Evolutionary conservation across 176 grass and related monocot genomes (phyloP).

Genomic region (Ananas comosus): DNA sequence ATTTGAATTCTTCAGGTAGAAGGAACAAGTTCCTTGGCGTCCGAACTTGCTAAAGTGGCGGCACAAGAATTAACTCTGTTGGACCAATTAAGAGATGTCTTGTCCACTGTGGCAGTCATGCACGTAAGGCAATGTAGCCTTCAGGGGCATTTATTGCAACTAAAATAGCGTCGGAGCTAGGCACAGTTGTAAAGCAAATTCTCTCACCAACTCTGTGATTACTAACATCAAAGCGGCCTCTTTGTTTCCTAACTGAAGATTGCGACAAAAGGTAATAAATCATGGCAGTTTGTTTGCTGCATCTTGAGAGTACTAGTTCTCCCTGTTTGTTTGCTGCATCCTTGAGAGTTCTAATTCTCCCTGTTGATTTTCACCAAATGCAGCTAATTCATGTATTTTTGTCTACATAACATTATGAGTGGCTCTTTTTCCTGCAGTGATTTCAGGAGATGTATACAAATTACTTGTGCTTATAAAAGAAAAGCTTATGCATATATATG

Average conservation of each 20-base stretch:
- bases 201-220: constrained; percentile 31
- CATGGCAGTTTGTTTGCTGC: constrained; percentile 39
- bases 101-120: constrained; percentile 65
- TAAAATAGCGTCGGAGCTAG: constrained; percentile 35
- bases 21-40: constrained; percentile 44
- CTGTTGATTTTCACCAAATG: constrained; percentile 28
- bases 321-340: constrained; percentile 30
- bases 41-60: constrained; percentile 59
- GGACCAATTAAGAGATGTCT: constrained; percentile 61
- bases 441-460: constrained; percentile 48
- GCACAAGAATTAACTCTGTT: constrained; percentile 68
- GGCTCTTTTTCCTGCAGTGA: constrained; percentile 28
- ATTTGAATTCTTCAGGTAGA: constrained; percentile 40
- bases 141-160: constrained; percentile 77
- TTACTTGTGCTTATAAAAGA: constrained; percentile 47
- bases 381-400: constrained; percentile 68
- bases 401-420: constrained; percentile 39
- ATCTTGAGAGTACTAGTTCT: constrained; percentile 23
- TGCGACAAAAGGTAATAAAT: constrained; percentile 55
- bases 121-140: constrained; percentile 97
- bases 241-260: constrained; percentile 52
- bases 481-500: constrained; percentile 47
- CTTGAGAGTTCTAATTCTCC: constrained; percentile 40
- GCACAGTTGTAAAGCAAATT: constrained; percentile 37
- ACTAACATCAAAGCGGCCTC: constrained; percentile 53